Evolutionary conservation across 805 yeast species (phyloP), one percentile per base, ranked within the genome.

Genomic region (Vanderwaltozyma verrucispora): DNA sequence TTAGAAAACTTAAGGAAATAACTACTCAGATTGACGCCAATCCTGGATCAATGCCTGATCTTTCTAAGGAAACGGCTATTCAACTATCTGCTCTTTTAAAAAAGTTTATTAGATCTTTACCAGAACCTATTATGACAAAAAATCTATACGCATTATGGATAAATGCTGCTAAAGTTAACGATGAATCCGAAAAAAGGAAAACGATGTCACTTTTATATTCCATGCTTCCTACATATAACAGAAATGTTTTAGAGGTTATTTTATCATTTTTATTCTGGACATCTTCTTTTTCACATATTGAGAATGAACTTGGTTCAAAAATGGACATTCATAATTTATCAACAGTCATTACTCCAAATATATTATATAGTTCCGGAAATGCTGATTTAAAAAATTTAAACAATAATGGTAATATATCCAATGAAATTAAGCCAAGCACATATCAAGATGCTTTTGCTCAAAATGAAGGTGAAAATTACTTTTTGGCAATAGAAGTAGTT

Each of bases 281-380:
- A 2, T 86, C 97, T 0, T 84, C 97, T 2, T 92, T 92, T 63
- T 83, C 96, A 1, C 88, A 85, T 48, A 75, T 88, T 43, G 96
- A 87, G 52, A 94, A 86, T 49, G 88, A 83, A 47, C 74, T 77
- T 17, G 92, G 92, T 1, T 86, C 96, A 3, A 92, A 89, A 63
- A 92, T 92, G 98, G 96, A 89, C 56, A 75, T 83, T 25, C 95
- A 87, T 55, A 92, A 92, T 57, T 68, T 92, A 45, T 95, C 98
- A 2, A 92, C 97, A 0, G 99, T 92, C 2, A 71, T 92, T 35
- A 83, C 96, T 0, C 99, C 99, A 2, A 92, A 88, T 52, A 78
- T 92, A 32, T 66, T 94, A 29, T 80, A 80, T 48, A 32, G 25
- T n/a, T 7, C 15, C 1, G 28, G 6, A 5, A 36, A 45, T 19